Evolutionary conservation across 306 rosid genomes (phyloP), one percentile per base, ranked within the genome.

Genomic region (Trifolium pratense): DNA sequence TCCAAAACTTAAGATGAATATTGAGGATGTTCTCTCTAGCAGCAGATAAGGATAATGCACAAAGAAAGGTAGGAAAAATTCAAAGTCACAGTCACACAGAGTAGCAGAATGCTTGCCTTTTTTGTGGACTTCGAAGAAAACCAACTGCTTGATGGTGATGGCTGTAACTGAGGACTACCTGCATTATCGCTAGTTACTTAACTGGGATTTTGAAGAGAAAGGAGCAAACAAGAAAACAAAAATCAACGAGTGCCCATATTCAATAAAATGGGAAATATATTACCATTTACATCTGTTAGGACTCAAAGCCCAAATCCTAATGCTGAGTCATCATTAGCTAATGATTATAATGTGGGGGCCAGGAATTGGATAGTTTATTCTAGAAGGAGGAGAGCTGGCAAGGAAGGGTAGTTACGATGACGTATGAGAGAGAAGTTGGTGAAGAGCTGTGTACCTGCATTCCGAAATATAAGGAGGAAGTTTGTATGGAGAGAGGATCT

Each of bases 111-210:
- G 40, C 73, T 34, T 69, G 87, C 95, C 82, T 85, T 88, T 83
- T 87, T 90, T 0, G 87, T 72, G 75, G 95, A 87, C 82, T 92
- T 90, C 17, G 98, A 76, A 60, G 95, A 87, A 82, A 90, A 92
- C 98, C 95, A 92, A 81, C 72, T 81, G 21, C 86, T 87, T 71
- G 96, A 78, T 70, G 42, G 66, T 59, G 95, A 84, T 71, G 84
- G 78, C 65, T 83, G 84, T 73, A 82, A 77, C 42, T 80, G 78
- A 56, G 81, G 66, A 69, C 78, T 82, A 72, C 88, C 96, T 90
- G 96, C 82, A 79, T 75, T 32, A 66, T 62, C 57, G 45, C 49
- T 59, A 49, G 78, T 87, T 74, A 57, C 52, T 70, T 71, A 71
- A 53, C 71, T 25, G 46, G 51, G 39, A 49, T 42, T 61, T 60